Conservation (phyloP, 345 rosid genomes). For the Sisymbrium altissimum region DNA sequence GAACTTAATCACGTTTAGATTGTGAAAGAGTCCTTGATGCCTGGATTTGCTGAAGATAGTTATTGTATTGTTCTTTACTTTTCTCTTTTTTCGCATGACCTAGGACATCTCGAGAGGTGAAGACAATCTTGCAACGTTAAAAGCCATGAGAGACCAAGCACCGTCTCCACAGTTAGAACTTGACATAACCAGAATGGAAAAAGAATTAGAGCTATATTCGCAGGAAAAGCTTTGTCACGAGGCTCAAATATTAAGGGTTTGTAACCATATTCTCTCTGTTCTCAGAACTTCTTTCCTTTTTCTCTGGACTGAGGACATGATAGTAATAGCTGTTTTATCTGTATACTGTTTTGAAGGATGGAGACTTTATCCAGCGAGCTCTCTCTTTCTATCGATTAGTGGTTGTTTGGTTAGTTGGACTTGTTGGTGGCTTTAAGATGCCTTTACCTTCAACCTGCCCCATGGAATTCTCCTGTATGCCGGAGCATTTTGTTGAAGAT, state of each 20-base stretch:
- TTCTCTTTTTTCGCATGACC: not conserved
- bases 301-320: not conserved
- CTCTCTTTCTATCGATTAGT: constrained; percentile 84
- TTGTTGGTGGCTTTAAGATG: constrained; percentile 96
- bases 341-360: constrained; percentile 50
- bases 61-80: not conserved
- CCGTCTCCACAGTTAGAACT: constrained; percentile 60
- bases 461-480: constrained; percentile 91
- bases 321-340: constrained; percentile 10
- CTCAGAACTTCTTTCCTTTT: not conserved
- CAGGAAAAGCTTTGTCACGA: constrained; percentile 95
- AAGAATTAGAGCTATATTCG: constrained; percentile 66
- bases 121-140: constrained; percentile 63
- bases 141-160: constrained; percentile 67
- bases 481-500: constrained; percentile 99
- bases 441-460: constrained; percentile 82
- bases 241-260: constrained; percentile 93
- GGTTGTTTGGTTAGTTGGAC: constrained; percentile 83
- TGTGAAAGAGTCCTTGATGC: constrained; percentile 5
- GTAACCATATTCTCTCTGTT: constrained; percentile 23
- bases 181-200: constrained; percentile 76
- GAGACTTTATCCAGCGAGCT: constrained; percentile 69
- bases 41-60: constrained; percentile 13
- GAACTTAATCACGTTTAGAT: not conserved
- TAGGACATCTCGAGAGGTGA: constrained; percentile 90